Percentiles rank a stretch among this genome's conserved stretches.
phyloP scores from a whole-genome alignment of 1,284 basidiomycete genomes.

The Agroathelia rolfsii region DNA sequence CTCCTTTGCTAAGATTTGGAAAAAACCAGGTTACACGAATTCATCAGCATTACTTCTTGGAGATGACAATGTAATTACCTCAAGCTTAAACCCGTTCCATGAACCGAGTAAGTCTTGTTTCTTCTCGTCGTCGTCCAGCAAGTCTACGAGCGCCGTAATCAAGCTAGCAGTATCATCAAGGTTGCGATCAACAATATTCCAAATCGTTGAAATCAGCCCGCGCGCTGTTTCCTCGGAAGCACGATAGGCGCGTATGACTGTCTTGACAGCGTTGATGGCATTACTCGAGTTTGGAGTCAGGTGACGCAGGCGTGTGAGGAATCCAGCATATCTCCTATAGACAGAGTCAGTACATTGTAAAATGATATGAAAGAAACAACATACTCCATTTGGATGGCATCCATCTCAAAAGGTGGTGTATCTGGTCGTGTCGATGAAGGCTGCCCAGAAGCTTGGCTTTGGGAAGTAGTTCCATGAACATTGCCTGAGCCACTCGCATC shows the following conservation, averaged over 20 bases:
- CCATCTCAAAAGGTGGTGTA: constrained; percentile 36
- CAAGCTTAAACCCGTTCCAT: constrained; percentile 79
- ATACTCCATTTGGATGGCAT: constrained; percentile 47
- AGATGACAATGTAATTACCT: constrained; percentile 39
- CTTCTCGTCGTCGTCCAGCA: constrained; percentile 84
- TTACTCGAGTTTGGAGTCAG: constrained; percentile 63
- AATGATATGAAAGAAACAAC: constrained; percentile 16
- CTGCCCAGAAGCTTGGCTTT: constrained; percentile 17
- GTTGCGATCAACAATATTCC: constrained; percentile 74
- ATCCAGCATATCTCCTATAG: constrained; percentile 55
- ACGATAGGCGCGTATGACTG: constrained; percentile 75
- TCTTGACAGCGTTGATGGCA: constrained; percentile 70
- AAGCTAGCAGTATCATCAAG: constrained; percentile 71
- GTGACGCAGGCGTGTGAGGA: constrained; percentile 60
- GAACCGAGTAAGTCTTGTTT: constrained; percentile 62
- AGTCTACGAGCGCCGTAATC: constrained; percentile 69
- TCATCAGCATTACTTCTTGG: constrained; percentile 1
- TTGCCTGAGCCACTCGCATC: constrained; percentile 23
- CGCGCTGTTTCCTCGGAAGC: constrained; percentile 71
- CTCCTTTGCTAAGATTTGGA: constrained; percentile 55
- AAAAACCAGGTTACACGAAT: constrained; percentile 3
- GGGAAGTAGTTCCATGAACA: constrained; percentile 11
- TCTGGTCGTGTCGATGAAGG: constrained; percentile 34
- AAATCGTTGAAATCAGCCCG: constrained; percentile 83
- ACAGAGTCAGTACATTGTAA: constrained; percentile 5